phyloP scores from a whole-genome alignment of 1,284 basidiomycete genomes.

The Naganishia albida region DNA sequence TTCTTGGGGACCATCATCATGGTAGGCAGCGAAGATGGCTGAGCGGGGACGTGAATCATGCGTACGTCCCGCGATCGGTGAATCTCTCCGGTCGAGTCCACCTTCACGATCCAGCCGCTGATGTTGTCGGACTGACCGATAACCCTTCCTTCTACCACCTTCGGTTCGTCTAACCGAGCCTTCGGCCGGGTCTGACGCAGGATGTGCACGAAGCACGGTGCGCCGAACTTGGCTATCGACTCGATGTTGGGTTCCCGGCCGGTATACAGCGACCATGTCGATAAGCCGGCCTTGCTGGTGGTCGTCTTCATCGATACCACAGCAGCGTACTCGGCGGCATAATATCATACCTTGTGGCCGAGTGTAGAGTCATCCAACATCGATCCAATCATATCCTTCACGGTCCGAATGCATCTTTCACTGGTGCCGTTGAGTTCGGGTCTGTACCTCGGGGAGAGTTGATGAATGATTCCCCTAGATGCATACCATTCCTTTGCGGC shows the following conservation, averaged over 20 bases:
- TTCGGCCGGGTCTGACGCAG: neutral
- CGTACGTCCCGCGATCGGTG: neutral
- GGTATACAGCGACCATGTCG: neutral
- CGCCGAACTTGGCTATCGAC: neutral
- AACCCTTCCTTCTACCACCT: neutral
- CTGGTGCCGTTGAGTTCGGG: slow-evolving; percentile 43
- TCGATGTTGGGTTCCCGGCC: neutral
- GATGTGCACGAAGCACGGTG: neutral
- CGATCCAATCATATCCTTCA: slow-evolving; percentile 36
- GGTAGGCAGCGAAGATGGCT: too few species aligned
- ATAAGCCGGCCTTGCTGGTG: neutral
- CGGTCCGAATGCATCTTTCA: slow-evolving; percentile 39
- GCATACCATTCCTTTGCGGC: slow-evolving; percentile 42
- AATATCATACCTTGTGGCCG: slow-evolving; percentile 28
- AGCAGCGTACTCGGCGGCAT: slow-evolving; percentile 26
- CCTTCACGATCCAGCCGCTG: neutral
- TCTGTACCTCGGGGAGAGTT: slow-evolving; percentile 38
- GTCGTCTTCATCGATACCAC: neutral
- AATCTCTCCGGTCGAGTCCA: neutral
- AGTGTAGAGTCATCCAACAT: slow-evolving; percentile 27
- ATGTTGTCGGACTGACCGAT: neutral
- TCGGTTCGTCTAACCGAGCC: neutral
- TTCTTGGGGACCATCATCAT: too few species aligned
- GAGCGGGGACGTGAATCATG: too few species aligned
- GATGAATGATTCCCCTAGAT: slow-evolving; percentile 39